These are phyloP conservation scores for Mucor plumbeus DNA, from an alignment of 371 early-diverging fungal genomes.

Conservation along the genomic window DNA sequence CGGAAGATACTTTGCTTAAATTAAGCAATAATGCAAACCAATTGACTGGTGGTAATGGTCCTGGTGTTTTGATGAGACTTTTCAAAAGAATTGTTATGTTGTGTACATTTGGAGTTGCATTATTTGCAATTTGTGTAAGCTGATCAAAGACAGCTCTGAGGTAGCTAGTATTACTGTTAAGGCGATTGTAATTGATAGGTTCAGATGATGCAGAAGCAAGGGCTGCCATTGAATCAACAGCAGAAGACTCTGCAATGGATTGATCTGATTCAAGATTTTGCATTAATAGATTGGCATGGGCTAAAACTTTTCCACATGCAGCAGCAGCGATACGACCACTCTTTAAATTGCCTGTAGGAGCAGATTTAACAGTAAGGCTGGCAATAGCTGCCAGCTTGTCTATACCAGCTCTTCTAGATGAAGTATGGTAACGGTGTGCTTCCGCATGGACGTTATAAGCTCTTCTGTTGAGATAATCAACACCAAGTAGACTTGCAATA, in stretches of 20 bases:
- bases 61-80: constrained; percentile 40
- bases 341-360: constrained; percentile 41
- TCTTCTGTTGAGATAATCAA: constrained; percentile 27
- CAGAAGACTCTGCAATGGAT: background rate
- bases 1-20: constrained; percentile 34
- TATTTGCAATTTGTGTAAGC: constrained; percentile 12
- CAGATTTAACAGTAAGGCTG: constrained; percentile 27
- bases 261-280: background rate
- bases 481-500: constrained; percentile 37
- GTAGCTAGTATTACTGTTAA: constrained; percentile 58
- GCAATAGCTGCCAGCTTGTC: constrained; percentile 29
- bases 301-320: constrained; percentile 40
- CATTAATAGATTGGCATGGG: constrained; percentile 3
- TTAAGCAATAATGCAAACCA: constrained; percentile 56
- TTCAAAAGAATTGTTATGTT: constrained; percentile 21
- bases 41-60: constrained; percentile 64
- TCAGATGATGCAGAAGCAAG: constrained; percentile 34
- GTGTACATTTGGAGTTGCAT: background rate
- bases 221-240: background rate
- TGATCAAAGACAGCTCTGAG: constrained; percentile 56
- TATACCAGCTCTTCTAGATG: constrained; percentile 22
- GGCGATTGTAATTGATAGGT: constrained; percentile 54
- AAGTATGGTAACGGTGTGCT: constrained; percentile 28
- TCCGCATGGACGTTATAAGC: constrained; percentile 11
- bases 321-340: constrained; percentile 47